phyloP scores from a whole-genome alignment of 768 basidiomycete genomes.

The Serendipita sp. region DNA sequence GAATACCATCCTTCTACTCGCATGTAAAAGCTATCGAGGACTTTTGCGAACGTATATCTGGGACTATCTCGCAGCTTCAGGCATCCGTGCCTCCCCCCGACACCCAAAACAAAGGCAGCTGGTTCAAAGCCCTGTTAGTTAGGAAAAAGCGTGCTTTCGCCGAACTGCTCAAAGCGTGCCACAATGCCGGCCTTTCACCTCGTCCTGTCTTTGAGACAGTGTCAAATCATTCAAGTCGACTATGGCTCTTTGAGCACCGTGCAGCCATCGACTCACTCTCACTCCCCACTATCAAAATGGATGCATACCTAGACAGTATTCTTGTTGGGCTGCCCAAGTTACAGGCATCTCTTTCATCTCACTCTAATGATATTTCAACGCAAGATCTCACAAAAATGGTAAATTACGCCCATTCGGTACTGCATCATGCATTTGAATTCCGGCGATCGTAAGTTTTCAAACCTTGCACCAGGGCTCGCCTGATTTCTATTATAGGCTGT shows the following conservation, averaged over 20 bases:
- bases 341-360: conserved; percentile 41
- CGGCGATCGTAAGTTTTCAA: conserved; percentile 39
- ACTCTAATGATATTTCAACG: conserved; percentile 72
- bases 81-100: not conserved
- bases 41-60: not conserved
- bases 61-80: not conserved
- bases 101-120: conserved; percentile 35
- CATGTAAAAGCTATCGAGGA: not conserved
- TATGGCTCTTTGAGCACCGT: conserved; percentile 49
- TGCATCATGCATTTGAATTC: conserved; percentile 45
- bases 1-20: not conserved
- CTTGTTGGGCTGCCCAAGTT: conserved; percentile 49
- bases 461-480: not conserved
- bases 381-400: conserved; percentile 71
- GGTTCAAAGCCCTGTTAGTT: conserved; percentile 52
- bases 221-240: conserved; percentile 32
- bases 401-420: conserved; percentile 62
- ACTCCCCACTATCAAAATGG: conserved; percentile 24
- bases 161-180: conserved; percentile 79
- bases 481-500: not conserved
- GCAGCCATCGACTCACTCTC: conserved; percentile 10
- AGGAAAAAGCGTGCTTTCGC: conserved; percentile 84
- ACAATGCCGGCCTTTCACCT: conserved; percentile 54
- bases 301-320: conserved; percentile 50
- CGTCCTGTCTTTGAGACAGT: conserved; percentile 59